Base-by-base conservation (phyloP, 768 basidiomycete genomes). In the Lactarius psammicola region DNA sequence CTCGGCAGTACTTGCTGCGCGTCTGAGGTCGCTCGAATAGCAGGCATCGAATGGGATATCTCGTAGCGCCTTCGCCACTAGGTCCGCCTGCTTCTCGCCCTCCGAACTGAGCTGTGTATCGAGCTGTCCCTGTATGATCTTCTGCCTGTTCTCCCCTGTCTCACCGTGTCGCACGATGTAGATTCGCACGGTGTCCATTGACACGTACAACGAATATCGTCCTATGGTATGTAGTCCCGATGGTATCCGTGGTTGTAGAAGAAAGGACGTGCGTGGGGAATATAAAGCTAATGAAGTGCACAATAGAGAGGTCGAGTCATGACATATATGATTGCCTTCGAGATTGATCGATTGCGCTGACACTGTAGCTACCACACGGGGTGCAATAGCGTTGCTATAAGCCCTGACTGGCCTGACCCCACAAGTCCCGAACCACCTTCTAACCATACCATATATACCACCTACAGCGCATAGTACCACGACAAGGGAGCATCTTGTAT, bases 101-200 rank as follows among this genome's bases (percentile, higher is more conserved):
- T 74, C 76, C 18, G 79, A 82, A 69, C 92, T 92, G 71, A 94
- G 79, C 46, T 74, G 68, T 8, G 86, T 87, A 75, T 94, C 88
- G 62, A 84, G 71, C 10, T 94, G 92, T 46, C 92, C 92, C 78
- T 94, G 91, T 54, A 90, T 82, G 63, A 89, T 84, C 30, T 79
- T 78, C 7, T 77, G 75, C 60, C 79, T 76, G 75, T 92, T 92
- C 71, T 82, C 86, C 49, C 85, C 81, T 30, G 91, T 93, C 78
- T 93, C 89, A 23, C 89, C 91, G 70, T 93, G 91, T 51, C 91
- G 85, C 57, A 91, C 81, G 67, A 91, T 76, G 72, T 87, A 89
- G 55, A 92, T 69, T 60, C 79, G 79, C 30, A 81, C 80, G 31
- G 77, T 71, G 61, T 73, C 65, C 73, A 78, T 76, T 49, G 66